phyloP scores from a whole-genome alignment of 106 monocot species.

The Dendrobium chrysotoxum region DNA sequence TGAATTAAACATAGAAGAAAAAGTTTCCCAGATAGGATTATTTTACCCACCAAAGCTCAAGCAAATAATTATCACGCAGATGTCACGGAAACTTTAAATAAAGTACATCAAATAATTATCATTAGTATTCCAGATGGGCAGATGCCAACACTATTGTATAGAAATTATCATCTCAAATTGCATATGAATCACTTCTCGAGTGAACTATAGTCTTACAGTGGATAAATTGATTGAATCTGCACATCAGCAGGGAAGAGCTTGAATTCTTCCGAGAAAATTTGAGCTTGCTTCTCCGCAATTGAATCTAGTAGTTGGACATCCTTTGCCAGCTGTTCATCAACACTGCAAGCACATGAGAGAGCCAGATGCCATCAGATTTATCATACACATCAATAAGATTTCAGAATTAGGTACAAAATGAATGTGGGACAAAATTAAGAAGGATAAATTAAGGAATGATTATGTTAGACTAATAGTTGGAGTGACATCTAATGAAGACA shows the following conservation, averaged over 20 bases:
- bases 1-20: background rate
- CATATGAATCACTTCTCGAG: background rate
- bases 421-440: background rate
- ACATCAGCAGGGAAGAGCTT: conserved; percentile 98
- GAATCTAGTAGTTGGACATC: conserved; percentile 92
- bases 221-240: conserved; percentile 87
- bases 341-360: conserved; percentile 28
- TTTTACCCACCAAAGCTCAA: too few species aligned
- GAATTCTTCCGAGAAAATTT: conserved; percentile 92
- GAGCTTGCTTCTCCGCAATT: conserved; percentile 94
- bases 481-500: background rate
- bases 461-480: background rate
- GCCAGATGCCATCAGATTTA: background rate
- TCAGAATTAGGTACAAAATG: background rate
- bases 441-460: background rate
- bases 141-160: background rate
- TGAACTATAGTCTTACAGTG: conserved; percentile 59
- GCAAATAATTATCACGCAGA: too few species aligned
- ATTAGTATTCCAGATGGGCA: background rate
- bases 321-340: conserved; percentile 91
- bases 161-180: background rate
- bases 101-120: background rate
- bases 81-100: too few species aligned
- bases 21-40: background rate
- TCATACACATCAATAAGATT: background rate